phyloP scores from a whole-genome alignment of 2,329 filamentous ascomycete species.

The Harringtonia aguacate region DNA sequence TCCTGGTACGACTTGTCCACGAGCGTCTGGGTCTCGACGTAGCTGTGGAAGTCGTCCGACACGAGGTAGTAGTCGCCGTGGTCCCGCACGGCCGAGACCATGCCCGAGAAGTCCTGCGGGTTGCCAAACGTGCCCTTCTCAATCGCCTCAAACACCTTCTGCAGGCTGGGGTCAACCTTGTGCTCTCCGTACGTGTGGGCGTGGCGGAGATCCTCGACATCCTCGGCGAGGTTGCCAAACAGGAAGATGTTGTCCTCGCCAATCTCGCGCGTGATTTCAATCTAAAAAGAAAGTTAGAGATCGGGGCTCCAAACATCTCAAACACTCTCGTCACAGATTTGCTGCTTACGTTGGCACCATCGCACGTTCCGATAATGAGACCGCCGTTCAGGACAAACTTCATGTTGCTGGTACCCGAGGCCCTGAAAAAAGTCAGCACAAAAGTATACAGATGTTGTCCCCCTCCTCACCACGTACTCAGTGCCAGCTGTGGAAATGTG shows the following conservation, averaged over 20 bases:
- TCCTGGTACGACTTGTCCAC: slow-evolving; percentile 90
- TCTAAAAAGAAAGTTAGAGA: slow-evolving; percentile 34
- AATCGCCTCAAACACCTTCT: slow-evolving; percentile 76
- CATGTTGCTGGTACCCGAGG: slow-evolving; percentile 92
- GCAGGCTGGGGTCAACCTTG: slow-evolving; percentile 63
- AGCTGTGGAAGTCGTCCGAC: slow-evolving; percentile 93
- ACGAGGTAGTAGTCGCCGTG: slow-evolving; percentile 98
- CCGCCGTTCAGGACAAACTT: slow-evolving; percentile 98
- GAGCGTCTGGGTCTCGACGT: slow-evolving; percentile 79
- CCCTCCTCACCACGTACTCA: slow-evolving; percentile 55
- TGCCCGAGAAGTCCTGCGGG: slow-evolving; percentile 63
- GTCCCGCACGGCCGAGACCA: slow-evolving; percentile 76
- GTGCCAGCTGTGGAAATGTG: slow-evolving; percentile 98
- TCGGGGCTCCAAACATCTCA: neutral
- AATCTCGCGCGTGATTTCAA: slow-evolving; percentile 95
- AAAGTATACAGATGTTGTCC: no score
- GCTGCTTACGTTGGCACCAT: slow-evolving; percentile 80
- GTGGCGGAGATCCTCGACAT: slow-evolving; percentile 93
- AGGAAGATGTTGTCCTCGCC: slow-evolving; percentile 97
- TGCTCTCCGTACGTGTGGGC: slow-evolving; percentile 76
- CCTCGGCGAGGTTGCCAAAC: slow-evolving; percentile 90
- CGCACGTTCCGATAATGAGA: slow-evolving; percentile 93
- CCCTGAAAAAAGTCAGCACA: slow-evolving; percentile 25
- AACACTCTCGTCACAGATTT: no score
- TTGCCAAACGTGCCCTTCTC: slow-evolving; percentile 73